These are phyloP conservation scores for Plasmodium blacklocki DNA, from an alignment of 169 alveolate genomes.

Conservation along the genomic window DNA sequence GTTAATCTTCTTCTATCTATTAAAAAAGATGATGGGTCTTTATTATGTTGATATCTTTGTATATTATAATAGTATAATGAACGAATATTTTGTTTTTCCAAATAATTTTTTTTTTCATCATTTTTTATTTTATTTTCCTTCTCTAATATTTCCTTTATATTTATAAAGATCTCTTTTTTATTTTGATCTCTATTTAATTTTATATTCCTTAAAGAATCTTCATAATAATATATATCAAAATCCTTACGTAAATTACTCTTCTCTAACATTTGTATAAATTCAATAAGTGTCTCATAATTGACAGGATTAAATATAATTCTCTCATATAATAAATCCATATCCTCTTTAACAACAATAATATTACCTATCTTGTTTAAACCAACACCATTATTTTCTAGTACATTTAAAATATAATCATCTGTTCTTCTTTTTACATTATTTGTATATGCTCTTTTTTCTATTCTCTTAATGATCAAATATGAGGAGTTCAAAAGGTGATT, in stretches of 20 bases:
- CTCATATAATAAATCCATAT: conserved; percentile 21
- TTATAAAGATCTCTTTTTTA: conserved; percentile 39
- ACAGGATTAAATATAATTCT: conserved; percentile 37
- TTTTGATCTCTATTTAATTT: conserved; percentile 56
- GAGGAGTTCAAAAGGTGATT: not conserved
- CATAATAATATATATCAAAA: conserved; percentile 46
- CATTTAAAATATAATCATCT: conserved; percentile 11
- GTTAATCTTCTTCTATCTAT: conserved; percentile 60
- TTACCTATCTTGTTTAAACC: conserved; percentile 23
- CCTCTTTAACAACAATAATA: conserved; percentile 12
- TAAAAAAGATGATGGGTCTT: conserved; percentile 63
- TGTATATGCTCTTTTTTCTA: conserved; percentile 29
- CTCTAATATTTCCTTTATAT: conserved; percentile 10
- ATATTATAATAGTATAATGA: conserved; percentile 34
- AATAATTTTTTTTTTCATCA: conserved; percentile 20
- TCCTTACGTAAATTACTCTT: conserved; percentile 11
- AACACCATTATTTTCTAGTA: conserved; percentile 11
- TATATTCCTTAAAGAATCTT: conserved; percentile 16
- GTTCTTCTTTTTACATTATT: conserved; percentile 7
- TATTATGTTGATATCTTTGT: conserved; percentile 54
- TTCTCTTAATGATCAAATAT: not conserved
- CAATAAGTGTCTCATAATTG: not conserved
- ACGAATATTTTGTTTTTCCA: conserved; percentile 18
- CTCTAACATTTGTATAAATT: conserved; percentile 26
- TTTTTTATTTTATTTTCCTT: conserved; percentile 4